Evolutionary conservation across 805 yeast species (phyloP).

Genomic region (Lipomyces japonicus): DNA sequence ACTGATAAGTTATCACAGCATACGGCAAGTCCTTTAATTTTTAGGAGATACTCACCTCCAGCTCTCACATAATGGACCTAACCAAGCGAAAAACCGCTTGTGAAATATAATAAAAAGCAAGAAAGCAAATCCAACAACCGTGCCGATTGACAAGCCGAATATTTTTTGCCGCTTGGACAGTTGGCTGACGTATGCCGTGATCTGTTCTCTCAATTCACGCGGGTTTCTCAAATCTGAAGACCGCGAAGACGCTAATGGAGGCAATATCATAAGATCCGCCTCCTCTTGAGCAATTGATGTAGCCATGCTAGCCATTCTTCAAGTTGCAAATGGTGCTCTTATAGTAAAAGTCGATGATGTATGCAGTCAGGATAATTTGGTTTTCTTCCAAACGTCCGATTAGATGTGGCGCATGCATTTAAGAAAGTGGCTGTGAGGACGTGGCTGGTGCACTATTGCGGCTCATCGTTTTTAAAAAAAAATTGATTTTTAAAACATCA

Average conservation of each 20-base stretch:
- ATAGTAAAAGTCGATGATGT: too few relatives aligned
- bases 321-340: too few relatives aligned
- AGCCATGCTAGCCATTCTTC: background rate
- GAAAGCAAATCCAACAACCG: constrained; percentile 6
- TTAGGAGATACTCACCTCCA: constrained; percentile 30
- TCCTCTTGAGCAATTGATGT: constrained; percentile 17
- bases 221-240: constrained; percentile 13
- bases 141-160: constrained; percentile 12
- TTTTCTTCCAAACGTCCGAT: too few relatives aligned
- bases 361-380: too few relatives aligned
- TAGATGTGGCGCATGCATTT: too few relatives aligned
- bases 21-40: too few relatives aligned
- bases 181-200: constrained; percentile 8
- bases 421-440: too few relatives aligned
- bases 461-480: too few relatives aligned
- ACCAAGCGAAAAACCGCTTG: constrained; percentile 34
- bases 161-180: constrained; percentile 20
- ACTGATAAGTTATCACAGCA: too few relatives aligned
- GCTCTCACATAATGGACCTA: constrained; percentile 34
- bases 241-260: constrained; percentile 2
- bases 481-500: too few relatives aligned
- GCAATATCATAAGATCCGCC: constrained; percentile 22
- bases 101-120: constrained; percentile 38
- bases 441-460: too few relatives aligned
- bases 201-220: constrained; percentile 2